A percentile compares a stretch with the other conserved stretches of the same genome.
Conservation (phyloP, 495 filamentous ascomycete genomes). For the Aspergillus leporis region DNA sequence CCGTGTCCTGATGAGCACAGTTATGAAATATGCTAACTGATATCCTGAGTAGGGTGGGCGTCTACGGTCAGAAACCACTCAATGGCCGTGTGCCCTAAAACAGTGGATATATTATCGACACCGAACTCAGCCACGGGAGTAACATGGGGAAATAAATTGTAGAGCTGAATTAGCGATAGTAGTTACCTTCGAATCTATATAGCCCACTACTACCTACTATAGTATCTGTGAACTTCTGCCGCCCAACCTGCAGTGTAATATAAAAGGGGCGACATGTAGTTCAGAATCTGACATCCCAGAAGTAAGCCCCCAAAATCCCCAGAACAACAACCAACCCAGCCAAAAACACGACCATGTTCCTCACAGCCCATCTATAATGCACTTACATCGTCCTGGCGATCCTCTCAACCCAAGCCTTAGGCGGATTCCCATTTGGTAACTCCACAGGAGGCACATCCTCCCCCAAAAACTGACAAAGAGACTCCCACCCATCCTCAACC, state of each 20-base stretch:
- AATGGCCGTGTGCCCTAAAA: not conserved
- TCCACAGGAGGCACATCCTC: not conserved
- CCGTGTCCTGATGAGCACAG: not conserved
- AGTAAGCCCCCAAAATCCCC: not conserved
- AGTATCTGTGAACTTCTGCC: too few relatives aligned
- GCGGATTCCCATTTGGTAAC: constrained; percentile 4
- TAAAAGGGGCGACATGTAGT: too few relatives aligned
- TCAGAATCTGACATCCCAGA: not conserved
- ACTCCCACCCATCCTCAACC: constrained; percentile 4
- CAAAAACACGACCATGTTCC: constrained; percentile 18
- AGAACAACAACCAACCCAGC: not conserved
- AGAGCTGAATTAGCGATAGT: too few relatives aligned
- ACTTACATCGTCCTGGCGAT: constrained; percentile 18
- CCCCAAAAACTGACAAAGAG: constrained; percentile 5
- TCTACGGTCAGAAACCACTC: constrained; percentile 22
- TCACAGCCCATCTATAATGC: constrained; percentile 16
- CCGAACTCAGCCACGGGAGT: not conserved
- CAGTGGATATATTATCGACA: not conserved
- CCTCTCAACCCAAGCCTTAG: constrained; percentile 21
- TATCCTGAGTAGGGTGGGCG: constrained; percentile 13
- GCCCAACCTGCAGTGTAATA: too few relatives aligned
- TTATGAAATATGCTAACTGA: not conserved
- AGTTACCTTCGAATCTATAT: too few relatives aligned
- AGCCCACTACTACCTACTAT: too few relatives aligned
- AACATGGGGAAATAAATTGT: too few relatives aligned